phyloP scores from a whole-genome alignment of 2,329 filamentous ascomycete genomes.

The Sodiomyces alkalinus region DNA sequence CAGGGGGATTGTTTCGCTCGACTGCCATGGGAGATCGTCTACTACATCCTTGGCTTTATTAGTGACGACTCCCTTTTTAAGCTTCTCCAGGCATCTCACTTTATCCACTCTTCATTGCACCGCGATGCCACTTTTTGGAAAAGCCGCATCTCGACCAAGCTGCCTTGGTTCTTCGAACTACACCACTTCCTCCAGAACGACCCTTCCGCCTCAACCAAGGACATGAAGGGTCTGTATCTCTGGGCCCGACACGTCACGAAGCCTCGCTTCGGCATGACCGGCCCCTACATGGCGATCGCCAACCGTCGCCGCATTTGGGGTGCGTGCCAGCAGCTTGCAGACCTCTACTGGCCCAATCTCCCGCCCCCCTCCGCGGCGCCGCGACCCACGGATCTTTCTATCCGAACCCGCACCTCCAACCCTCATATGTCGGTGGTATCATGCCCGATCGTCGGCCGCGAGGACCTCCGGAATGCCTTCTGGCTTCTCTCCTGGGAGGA shows the following conservation, averaged over 20 bases:
- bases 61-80: not conserved
- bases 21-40: not conserved
- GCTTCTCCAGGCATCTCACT: not conserved
- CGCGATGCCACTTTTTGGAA: not conserved
- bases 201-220: not conserved
- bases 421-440: too few relatives aligned
- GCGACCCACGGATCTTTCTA: too few relatives aligned
- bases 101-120: not conserved
- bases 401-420: not conserved
- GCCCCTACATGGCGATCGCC: not conserved
- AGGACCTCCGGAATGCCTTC: not conserved
- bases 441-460: not conserved
- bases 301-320: not conserved
- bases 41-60: not conserved
- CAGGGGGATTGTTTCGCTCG: not conserved
- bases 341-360: not conserved
- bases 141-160: not conserved
- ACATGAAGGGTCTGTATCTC: not conserved
- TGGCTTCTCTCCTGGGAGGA: not conserved
- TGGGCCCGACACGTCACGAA: not conserved
- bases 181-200: not conserved
- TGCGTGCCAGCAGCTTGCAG: not conserved
- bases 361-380: too few relatives aligned
- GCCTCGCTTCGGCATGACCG: not conserved
- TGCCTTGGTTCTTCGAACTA: not conserved